These are phyloP conservation scores for Cucumis cinereus DNA, from an alignment of 306 rosid species.

Conservation along the genomic window DNA sequence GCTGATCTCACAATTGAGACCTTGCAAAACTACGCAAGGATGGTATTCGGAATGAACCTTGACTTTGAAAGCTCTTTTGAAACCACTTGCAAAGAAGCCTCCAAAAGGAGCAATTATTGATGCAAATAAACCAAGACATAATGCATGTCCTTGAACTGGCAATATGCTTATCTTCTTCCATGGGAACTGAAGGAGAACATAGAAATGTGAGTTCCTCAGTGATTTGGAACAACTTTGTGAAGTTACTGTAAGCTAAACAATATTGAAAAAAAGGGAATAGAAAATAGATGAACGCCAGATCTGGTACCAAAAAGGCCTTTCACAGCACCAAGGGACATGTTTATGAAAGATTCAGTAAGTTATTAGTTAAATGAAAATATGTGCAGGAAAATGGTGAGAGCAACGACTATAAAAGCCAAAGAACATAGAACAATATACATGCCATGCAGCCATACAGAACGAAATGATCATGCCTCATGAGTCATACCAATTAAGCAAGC, in stretches of 20 bases:
- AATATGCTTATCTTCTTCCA: conserved; percentile 74
- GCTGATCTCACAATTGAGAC: not conserved
- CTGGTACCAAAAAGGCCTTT: not conserved
- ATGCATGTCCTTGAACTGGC: conserved; percentile 92
- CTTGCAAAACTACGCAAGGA: not conserved
- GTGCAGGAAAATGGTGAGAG: not conserved
- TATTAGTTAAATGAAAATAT: not conserved
- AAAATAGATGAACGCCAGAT: not conserved
- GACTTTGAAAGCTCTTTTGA: conserved; percentile 93
- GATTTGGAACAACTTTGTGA: not conserved
- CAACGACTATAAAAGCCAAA: not conserved
- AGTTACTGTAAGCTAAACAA: not conserved
- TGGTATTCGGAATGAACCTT: conserved; percentile 36
- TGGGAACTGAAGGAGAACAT: conserved; percentile 44
- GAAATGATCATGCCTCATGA: not conserved
- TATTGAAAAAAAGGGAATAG: not conserved
- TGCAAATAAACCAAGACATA: conserved; percentile 84
- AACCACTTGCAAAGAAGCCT: conserved; percentile 99
- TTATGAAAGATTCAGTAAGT: not conserved
- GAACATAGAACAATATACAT: not conserved
- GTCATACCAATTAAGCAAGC: not conserved
- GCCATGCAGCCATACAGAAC: not conserved
- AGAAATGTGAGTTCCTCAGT: not conserved
- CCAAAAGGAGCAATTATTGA: conserved; percentile 98
- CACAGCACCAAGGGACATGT: not conserved